Evolutionary conservation across 139 green algal genomes (phyloP).

Genomic region (Chlamydomonas eustigma): DNA sequence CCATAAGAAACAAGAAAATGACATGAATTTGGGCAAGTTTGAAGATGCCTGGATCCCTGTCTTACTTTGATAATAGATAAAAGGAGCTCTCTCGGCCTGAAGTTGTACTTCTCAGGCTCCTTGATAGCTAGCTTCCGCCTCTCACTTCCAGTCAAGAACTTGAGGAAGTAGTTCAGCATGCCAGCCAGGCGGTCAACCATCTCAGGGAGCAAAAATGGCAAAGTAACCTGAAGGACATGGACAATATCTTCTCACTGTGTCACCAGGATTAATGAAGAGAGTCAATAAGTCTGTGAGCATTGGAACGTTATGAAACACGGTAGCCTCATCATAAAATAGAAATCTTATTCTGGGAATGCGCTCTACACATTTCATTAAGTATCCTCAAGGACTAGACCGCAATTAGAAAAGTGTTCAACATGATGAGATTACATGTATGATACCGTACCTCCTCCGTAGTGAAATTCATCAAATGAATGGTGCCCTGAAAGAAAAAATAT

Average conservation of each 20-base stretch:
- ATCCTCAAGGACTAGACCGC: no score
- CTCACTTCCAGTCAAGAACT: constrained; percentile 75
- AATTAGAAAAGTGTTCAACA: no score
- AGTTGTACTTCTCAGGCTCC: constrained; percentile 84
- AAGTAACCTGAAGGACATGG: constrained; percentile 21
- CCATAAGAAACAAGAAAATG: no score
- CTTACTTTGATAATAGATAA: constrained; percentile 14
- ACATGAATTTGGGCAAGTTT: no score
- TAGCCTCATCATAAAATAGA: no score
- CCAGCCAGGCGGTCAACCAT: constrained; percentile 80
- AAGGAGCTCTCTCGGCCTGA: constrained; percentile 37
- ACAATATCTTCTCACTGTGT: not conserved
- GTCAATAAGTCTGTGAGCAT: not conserved
- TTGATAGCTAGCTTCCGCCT: constrained; percentile 45
- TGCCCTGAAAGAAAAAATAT: constrained; percentile 16
- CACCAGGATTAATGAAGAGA: not conserved
- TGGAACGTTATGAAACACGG: not conserved
- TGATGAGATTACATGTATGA: no score
- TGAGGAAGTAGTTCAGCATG: constrained; percentile 97
- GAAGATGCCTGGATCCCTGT: constrained; percentile 82
- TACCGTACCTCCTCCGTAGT: constrained; percentile 52
- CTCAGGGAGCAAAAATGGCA: constrained; percentile 67
- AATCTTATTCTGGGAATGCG: no score
- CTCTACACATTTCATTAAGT: no score
- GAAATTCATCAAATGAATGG: constrained; percentile 68